Conservation (phyloP, 768 basidiomycete genomes). For the Leucosporidium creatinivorum region DNA sequence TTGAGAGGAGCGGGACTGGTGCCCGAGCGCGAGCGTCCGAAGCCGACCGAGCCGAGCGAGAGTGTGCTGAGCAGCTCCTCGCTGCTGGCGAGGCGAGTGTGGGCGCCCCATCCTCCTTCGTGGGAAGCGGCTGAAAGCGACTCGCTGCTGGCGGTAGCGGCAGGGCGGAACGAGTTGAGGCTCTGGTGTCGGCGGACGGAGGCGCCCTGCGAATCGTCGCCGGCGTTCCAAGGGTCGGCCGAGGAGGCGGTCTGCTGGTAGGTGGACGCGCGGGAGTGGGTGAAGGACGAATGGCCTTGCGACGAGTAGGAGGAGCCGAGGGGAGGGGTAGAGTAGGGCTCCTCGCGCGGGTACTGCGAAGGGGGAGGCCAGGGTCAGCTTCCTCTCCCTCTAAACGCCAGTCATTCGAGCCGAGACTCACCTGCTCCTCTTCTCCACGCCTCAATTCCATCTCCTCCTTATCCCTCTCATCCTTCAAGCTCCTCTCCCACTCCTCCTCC, state of each 20-base stretch:
- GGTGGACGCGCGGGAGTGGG: neutral
- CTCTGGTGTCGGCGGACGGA: neutral
- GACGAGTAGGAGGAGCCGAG: slow-evolving; percentile 16
- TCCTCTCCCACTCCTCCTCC: slow-evolving; percentile 28
- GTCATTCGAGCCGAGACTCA: too few relatives aligned
- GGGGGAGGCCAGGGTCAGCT: neutral
- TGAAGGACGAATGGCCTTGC: slow-evolving; percentile 1
- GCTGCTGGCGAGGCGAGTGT: slow-evolving; percentile 6
- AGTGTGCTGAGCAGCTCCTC: slow-evolving; percentile 17
- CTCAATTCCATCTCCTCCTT: slow-evolving; percentile 4
- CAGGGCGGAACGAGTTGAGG: neutral
- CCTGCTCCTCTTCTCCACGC: neutral
- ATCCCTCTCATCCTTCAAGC: slow-evolving; percentile 21
- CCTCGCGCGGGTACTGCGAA: neutral
- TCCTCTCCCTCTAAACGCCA: neutral
- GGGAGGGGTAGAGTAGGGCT: slow-evolving; percentile 7
- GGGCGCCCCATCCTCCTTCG: neutral
- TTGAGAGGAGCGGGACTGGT: slow-evolving; percentile 22
- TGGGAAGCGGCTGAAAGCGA: neutral
- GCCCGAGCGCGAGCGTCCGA: slow-evolving; percentile 12
- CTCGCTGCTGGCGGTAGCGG: neutral
- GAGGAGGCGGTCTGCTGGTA: neutral
- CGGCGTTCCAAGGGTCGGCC: slow-evolving; percentile 21
- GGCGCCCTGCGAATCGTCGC: neutral
- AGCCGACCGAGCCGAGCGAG: slow-evolving; percentile 13